Evolutionary conservation across 306 rosid species (phyloP).

Genomic region (Astragalus membranaceus): DNA sequence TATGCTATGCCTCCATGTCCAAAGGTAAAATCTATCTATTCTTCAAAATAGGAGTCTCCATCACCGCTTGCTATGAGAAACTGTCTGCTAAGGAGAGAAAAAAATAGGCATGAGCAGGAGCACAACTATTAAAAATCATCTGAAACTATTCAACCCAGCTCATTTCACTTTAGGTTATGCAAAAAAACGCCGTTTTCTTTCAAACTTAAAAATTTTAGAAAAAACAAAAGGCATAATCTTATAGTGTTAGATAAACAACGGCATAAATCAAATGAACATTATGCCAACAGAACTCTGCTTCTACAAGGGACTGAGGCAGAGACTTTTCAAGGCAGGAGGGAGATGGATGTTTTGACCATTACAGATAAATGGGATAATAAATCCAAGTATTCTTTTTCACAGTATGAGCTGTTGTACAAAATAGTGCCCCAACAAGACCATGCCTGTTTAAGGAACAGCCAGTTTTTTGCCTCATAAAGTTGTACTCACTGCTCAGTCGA

Average conservation of each 20-base stretch:
- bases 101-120: background rate
- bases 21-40: conserved; percentile 26
- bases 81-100: conserved; percentile 17
- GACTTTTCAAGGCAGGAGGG: too few species aligned
- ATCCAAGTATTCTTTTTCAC: too few species aligned
- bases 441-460: background rate
- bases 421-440: background rate
- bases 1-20: conserved; percentile 25
- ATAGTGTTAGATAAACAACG: too few species aligned
- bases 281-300: too few species aligned
- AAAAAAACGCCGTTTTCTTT: too few species aligned
- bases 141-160: background rate
- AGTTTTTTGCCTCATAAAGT: conserved; percentile 7
- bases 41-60: conserved; percentile 15
- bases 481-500: background rate
- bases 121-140: background rate
- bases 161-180: background rate
- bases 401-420: background rate
- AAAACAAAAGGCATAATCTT: background rate
- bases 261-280: too few species aligned
- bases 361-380: too few species aligned
- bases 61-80: conserved; percentile 33
- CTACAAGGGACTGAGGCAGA: too few species aligned
- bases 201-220: background rate
- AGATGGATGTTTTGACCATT: too few species aligned